Evolutionary conservation across 176 grass and related monocot species (phyloP), one percentile per base, ranked within the genome.

Genomic region (Chloris gayana): DNA sequence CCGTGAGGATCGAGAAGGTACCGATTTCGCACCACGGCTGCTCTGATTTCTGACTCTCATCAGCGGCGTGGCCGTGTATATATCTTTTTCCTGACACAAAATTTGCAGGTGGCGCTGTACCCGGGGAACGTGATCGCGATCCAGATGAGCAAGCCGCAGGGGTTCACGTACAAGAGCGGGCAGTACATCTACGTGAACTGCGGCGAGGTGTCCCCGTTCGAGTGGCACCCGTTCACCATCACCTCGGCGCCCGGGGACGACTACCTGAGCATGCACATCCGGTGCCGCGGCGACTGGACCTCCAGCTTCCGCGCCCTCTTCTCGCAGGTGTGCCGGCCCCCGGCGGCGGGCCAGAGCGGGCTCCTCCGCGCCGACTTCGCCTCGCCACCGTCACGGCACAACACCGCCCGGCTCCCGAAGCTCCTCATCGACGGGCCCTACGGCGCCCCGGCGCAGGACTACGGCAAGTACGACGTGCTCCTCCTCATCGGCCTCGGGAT

Each of bases 151-250:
- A 98, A 88, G 79, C 96, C 96, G 35, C 84, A 84, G 14, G 85
- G 87, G 22, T 98, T 98, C 92, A 93, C 60, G 64, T 98, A 98
- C 86, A 95, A 88, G 71, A 98, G 96, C 41, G 96, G 92, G 10
- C 96, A 98, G 84, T 98, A 98, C 88, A 91, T 98, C 71, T 95
- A 95, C 19, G 88, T 98, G 14, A 95, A 98, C 83, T 95, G 96
- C 81, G 71, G 77, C 47, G 88, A 85, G 17, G 89, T 98, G 14
- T 98, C 92, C 37, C 92, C 92, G 21, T 98, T 98, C 65, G 90
- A 98, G 53, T 98, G 96, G 92, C 92, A 98, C 84, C 96, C 96
- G 4, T 98, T 98, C 87, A 91, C 96, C 81, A 95, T 98, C 78
- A 98, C 96, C 33, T 98, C 96, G 2, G 96, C 96, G 31, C 96